Conservation (phyloP, 352 stramenopile genomes). For the Globisporangium megalacanthum region DNA sequence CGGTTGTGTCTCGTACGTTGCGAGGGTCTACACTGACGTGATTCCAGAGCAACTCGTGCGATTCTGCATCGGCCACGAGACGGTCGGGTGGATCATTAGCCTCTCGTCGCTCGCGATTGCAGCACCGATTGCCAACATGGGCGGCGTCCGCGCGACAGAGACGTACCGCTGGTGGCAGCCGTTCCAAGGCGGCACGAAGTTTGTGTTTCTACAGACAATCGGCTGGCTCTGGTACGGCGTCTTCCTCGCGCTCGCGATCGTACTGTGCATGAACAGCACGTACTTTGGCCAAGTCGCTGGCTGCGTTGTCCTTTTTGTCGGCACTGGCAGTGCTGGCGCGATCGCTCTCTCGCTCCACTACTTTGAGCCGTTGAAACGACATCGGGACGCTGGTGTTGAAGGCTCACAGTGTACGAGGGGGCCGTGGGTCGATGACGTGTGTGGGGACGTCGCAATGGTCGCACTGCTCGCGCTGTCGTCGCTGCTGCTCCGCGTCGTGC, state of each 20-base stretch:
- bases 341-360: conserved; percentile 33
- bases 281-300: conserved; percentile 20
- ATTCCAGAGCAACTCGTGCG: conserved; percentile 4
- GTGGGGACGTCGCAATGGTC: conserved; percentile 33
- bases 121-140: conserved; percentile 32
- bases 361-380: conserved; percentile 14
- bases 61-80: conserved; percentile 23
- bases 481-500: conserved; percentile 28
- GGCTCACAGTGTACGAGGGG: background rate
- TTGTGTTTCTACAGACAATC: conserved; percentile 52
- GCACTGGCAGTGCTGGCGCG: conserved; percentile 17
- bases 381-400: too few species aligned
- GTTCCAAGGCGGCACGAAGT: conserved; percentile 50
- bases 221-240: conserved; percentile 57
- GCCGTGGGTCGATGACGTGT: conserved; percentile 4
- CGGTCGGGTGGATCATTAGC: conserved; percentile 33
- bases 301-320: conserved; percentile 29
- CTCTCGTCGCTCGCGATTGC: conserved; percentile 29
- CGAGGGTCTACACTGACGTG: conserved; percentile 3
- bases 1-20: conserved; percentile 19
- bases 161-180: conserved; percentile 43
- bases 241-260: conserved; percentile 31
- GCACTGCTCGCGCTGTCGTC: conserved; percentile 33
- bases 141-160: conserved; percentile 22
- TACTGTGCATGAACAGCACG: conserved; percentile 35